Base-by-base conservation (phyloP, 345 rosid genomes). In the Gossypium anomalum region DNA sequence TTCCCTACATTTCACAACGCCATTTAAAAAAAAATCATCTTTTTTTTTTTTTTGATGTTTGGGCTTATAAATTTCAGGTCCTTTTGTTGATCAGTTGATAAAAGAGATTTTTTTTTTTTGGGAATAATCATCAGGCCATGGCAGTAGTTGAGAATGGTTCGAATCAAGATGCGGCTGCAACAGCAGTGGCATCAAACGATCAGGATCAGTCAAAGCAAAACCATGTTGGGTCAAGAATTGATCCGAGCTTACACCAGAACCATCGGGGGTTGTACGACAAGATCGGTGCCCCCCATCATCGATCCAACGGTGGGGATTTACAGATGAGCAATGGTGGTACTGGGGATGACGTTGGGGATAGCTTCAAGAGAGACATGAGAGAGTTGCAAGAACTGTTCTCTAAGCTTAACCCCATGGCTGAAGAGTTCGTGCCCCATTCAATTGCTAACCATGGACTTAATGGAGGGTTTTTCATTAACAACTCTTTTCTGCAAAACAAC, bases 371-470 rank as follows among this genome's bases (percentile, higher is more conserved):
- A 72, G 90, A 91, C 55, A 85, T 91, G 83, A 90, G 88, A 81
- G 94, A 93, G 83, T 83, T 93, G 80, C 88, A 87, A 63, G 97
- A 93, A 76, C 91, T 93, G 38, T 89, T 93, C 77, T 90, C 97
- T n/a, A 93, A 93, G 82, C 93, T 93, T n/a, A 93, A 93, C 63
- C 98, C 98, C 69, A 85, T 89, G 97, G 98, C 98, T 44, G 84
- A 86, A 80, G 98, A 91, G 83, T 93, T 93, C 74, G 97, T 93
- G 63, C 98, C 98, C 77, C 93, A 89, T 66, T 93, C 98, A 1
- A 84, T 82, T 29, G 78, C 85, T 75, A 83, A 80, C 47, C 79
- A 75, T 66, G 81, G 73, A 3, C 67, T 14, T 78, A 71, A 80
- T 56, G 87, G 84, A 16, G 85, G 87, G 29, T 83, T 87, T 78